phyloP scores from a whole-genome alignment of 371 early-diverging fungal species.

The Mortierella sp. region DNA sequence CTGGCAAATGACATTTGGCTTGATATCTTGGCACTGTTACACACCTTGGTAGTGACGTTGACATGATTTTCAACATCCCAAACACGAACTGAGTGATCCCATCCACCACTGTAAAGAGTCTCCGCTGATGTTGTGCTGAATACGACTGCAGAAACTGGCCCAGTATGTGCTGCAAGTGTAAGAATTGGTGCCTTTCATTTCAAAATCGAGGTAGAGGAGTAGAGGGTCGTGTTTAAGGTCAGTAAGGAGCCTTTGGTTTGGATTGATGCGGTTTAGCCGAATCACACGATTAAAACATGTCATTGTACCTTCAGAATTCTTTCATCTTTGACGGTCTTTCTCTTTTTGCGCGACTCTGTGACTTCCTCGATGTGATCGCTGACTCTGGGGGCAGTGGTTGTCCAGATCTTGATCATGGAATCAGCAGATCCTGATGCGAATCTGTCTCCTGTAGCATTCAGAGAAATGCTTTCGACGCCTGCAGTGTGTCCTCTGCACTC shows the following conservation, averaged over 20 bases:
- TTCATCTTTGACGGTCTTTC: conserved; percentile 63
- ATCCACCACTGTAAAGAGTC: conserved; percentile 86
- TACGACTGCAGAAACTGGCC: conserved; percentile 80
- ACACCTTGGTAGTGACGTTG: conserved; percentile 81
- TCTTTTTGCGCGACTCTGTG: conserved; percentile 63
- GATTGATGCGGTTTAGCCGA: neutral
- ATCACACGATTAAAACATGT: neutral
- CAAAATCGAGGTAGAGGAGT: neutral
- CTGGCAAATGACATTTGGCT: neutral
- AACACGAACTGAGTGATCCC: conserved; percentile 92
- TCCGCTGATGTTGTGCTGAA: conserved; percentile 69
- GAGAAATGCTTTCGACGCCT: conserved; percentile 59
- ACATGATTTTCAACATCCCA: conserved; percentile 90
- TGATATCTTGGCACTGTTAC: neutral
- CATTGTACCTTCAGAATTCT: conserved; percentile 62
- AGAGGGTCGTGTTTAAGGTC: neutral
- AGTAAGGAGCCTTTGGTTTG: neutral
- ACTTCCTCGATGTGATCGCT: conserved; percentile 71
- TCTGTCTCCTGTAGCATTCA: conserved; percentile 60
- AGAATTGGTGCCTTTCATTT: conserved; percentile 58
- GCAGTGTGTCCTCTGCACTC: conserved; percentile 88
- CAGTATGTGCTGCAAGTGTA: conserved; percentile 83
- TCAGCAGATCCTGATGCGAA: conserved; percentile 89
- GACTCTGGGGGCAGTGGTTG: conserved; percentile 66
- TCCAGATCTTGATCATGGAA: conserved; percentile 84